Evolutionary conservation across 2,329 filamentous ascomycete species (phyloP).

Genomic region (Diaporthe capsici): DNA sequence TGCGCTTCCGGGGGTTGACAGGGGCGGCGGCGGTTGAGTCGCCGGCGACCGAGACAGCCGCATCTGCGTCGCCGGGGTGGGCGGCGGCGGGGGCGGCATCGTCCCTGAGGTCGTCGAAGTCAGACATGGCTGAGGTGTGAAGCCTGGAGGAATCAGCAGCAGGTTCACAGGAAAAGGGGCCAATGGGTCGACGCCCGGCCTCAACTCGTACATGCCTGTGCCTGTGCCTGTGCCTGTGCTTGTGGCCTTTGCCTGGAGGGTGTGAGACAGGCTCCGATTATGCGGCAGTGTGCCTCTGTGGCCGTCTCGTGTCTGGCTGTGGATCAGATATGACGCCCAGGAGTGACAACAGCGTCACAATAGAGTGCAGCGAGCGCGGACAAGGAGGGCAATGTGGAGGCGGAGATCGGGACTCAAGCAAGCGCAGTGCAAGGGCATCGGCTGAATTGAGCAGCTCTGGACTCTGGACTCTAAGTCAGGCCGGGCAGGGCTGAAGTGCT

Average conservation of each 20-base stretch:
- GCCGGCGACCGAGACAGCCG: constrained; percentile 38
- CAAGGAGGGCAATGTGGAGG: constrained; percentile 28
- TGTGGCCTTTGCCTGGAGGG: neutral
- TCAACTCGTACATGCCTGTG: constrained; percentile 30
- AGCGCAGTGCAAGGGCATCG: constrained; percentile 7
- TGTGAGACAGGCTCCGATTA: neutral
- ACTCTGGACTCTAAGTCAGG: neutral
- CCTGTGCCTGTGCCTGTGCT: neutral
- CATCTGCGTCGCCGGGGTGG: constrained; percentile 27
- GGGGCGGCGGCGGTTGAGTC: constrained; percentile 38
- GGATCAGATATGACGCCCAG: constrained; percentile 18
- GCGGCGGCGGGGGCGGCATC: constrained; percentile 15
- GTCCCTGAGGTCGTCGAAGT: constrained; percentile 35
- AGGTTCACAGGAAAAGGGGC: constrained; percentile 14
- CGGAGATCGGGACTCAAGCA: constrained; percentile 1
- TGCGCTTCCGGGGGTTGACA: constrained; percentile 41
- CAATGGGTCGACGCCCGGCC: neutral
- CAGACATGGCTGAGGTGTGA: constrained; percentile 32
- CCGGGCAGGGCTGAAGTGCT: neutral
- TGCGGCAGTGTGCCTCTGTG: constrained; percentile 14
- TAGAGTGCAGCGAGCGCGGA: constrained; percentile 13
- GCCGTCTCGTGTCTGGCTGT: neutral
- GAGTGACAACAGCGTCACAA: constrained; percentile 18
- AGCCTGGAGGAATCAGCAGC: constrained; percentile 25
- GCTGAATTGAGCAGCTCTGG: constrained; percentile 1